These are phyloP conservation scores for Lactifluus pinguis DNA, from an alignment of 768 basidiomycete genomes.

Conservation along the genomic window DNA sequence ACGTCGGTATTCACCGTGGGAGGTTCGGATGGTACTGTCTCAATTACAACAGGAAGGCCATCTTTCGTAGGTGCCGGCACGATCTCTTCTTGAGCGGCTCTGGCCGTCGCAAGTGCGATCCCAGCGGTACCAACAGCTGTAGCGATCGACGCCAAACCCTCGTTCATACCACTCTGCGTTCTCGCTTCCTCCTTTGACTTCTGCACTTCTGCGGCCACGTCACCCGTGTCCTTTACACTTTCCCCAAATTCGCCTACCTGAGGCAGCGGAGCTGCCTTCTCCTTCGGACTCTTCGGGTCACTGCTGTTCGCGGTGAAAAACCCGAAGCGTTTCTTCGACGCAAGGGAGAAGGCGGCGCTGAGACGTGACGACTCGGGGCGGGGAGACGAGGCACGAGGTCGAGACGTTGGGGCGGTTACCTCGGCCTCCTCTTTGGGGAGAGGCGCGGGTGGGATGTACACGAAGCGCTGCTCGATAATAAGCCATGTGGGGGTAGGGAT, in stretches of 20 bases:
- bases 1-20: conserved; percentile 19
- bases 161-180: not conserved
- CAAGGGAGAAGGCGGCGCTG: conserved; percentile 34
- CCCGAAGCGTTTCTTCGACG: conserved; percentile 55
- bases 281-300: conserved; percentile 26
- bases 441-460: conserved; percentile 23
- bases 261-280: conserved; percentile 27
- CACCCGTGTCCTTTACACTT: conserved; percentile 28
- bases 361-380: conserved; percentile 25
- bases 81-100: not conserved
- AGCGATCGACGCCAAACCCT: conserved; percentile 1
- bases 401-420: not conserved
- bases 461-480: conserved; percentile 56
- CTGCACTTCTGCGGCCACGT: conserved; percentile 14
- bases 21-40: conserved; percentile 9
- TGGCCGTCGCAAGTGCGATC: not conserved
- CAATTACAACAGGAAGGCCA: conserved; percentile 15
- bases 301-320: conserved; percentile 35
- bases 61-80: conserved; percentile 8
- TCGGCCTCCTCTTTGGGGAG: conserved; percentile 10
- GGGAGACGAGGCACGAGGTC: conserved; percentile 25
- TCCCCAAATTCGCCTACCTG: conserved; percentile 67
- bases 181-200: conserved; percentile 10
- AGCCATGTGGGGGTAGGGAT: conserved; percentile 50
- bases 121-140: conserved; percentile 20